phyloP scores from a whole-genome alignment of 192 early-diverging fungal genomes.

The Phycomyces blakesleeanus region DNA sequence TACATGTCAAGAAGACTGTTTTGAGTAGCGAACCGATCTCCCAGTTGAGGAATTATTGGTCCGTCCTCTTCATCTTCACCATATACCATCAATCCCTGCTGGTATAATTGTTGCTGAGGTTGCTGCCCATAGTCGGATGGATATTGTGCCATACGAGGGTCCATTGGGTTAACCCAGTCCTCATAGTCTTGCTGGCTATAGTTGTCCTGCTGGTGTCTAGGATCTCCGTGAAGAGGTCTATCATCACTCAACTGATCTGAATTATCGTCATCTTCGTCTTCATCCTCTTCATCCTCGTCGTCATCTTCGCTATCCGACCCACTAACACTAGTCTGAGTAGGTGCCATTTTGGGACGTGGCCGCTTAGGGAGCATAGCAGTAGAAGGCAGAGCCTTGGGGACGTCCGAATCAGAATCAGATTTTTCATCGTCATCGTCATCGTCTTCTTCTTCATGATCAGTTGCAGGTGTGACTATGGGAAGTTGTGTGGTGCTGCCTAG shows the following conservation, averaged over 20 bases:
- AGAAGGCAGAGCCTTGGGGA: not conserved
- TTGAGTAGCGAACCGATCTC: slow-evolving; percentile 32
- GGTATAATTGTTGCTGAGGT: not conserved
- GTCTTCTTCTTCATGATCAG: not conserved
- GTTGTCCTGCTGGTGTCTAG: not conserved
- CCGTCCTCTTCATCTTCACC: slow-evolving; percentile 25
- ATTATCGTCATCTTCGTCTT: not conserved
- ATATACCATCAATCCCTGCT: not conserved
- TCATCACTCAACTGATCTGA: slow-evolving; percentile 7
- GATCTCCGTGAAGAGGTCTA: not conserved
- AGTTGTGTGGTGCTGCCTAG: not conserved
- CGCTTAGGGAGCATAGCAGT: slow-evolving; percentile 4
- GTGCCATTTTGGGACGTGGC: slow-evolving; percentile 13
- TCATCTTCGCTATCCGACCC: slow-evolving; percentile 3
- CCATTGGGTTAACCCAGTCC: slow-evolving; percentile 9
- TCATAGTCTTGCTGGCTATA: no score
- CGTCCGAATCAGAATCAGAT: not conserved
- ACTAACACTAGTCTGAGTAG: slow-evolving; percentile 17
- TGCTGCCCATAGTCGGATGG: not conserved
- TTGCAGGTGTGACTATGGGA: no score
- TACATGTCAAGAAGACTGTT: slow-evolving; percentile 34
- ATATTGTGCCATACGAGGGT: slow-evolving; percentile 1
- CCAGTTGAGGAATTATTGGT: slow-evolving; percentile 30
- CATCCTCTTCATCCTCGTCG: slow-evolving; percentile 10
- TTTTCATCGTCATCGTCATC: not conserved